Percentiles rank a stretch among this genome's conserved stretches.
These are phyloP conservation scores for Mucor mucedo DNA, from an alignment of 371 early-diverging fungal species.

Conservation along the genomic window DNA sequence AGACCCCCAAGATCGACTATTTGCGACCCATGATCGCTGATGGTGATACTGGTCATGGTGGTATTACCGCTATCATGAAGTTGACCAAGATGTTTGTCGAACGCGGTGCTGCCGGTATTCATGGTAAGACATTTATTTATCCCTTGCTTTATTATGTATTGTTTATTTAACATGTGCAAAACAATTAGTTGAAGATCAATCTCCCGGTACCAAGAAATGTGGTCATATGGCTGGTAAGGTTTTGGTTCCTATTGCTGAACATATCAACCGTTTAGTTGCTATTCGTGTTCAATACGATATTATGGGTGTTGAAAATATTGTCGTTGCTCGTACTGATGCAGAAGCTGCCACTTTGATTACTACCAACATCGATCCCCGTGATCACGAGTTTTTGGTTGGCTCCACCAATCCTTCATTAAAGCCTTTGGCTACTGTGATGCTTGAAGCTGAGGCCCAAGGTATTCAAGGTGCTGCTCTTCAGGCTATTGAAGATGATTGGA, in stretches of 20 bases:
- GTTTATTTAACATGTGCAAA: no score
- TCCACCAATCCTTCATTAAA: conserved; percentile 79
- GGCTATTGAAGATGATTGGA: conserved; percentile 91
- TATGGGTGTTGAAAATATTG: conserved; percentile 95
- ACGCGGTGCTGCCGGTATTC: conserved; percentile 93
- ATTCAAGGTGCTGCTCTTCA: conserved; percentile 78
- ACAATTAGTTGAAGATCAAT: conserved; percentile 86
- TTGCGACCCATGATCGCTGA: conserved; percentile 97
- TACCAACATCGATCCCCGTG: conserved; percentile 95
- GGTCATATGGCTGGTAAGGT: conserved; percentile 99
- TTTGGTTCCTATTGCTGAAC: conserved; percentile 94
- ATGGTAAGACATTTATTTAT: conserved; percentile 43
- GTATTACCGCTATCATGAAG: conserved; percentile 93
- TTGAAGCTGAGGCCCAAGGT: conserved; percentile 79
- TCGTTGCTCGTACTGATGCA: conserved; percentile 96
- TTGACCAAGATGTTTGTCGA: conserved; percentile 95
- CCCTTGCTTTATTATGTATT: no score
- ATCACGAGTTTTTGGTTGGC: conserved; percentile 96
- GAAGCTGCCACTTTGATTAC: conserved; percentile 97
- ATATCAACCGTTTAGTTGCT: conserved; percentile 96
- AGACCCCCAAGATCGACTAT: conserved; percentile 84
- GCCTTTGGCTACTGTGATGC: conserved; percentile 80
- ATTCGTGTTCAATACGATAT: conserved; percentile 97
- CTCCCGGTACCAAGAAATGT: conserved; percentile 97
- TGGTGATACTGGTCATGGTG: conserved; percentile 97